Base-by-base conservation (phyloP, 2,329 filamentous ascomycete genomes). In the Knufia petricola region DNA sequence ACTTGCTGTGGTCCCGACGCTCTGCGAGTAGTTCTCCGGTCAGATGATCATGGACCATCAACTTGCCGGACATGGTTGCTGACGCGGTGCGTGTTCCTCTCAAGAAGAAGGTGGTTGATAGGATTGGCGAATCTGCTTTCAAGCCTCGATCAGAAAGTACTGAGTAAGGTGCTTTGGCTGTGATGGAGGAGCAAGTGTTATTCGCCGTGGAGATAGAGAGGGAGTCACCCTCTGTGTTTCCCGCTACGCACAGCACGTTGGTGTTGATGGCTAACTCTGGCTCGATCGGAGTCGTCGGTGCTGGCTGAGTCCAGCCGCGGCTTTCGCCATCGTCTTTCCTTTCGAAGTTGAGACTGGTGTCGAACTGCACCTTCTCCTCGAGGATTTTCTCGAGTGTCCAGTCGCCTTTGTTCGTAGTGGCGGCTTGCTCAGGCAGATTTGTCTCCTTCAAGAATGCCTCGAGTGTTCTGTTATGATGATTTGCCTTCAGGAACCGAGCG, bases 321-420 rank as follows among this genome's bases (percentile, higher is more conserved):
- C 58, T 58, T 12, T 59, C 61, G 15, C 67, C 63, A 48, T 71
- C 67, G n/a, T 69, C 63, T 4, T 70, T 73, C 58, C 75, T 77
- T 58, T 81, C 78, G 52, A 79, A 79, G 2, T 65, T 67, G 21
- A 74, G 60, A 48, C 67, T 76, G 10, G 76, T 60, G 57, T 82
- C 78, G 55, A 76, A 81, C 0, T 65, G 66, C 56, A 69, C 72
- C 64, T 81, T 82, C 62, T 82, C 78, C 42, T 78, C 70, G 6
- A 82, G 65, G n/a, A 81, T 66, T 38, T 71, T 66, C 57, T 82
- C 78, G 46, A 82, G 71, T 2, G 77, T 79, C 60, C 78, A 65
- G 46, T 70, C 66, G 24, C 66, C 54, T 3, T 63, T 60, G 2
- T 62, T 59, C 7, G 54, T 50, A 15, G 56, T 59, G 0, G 74